Percentiles rank a stretch among this genome's conserved stretches.
Conservation (phyloP, 371 early-diverging fungal genomes). For the Nosema muscidifuracis region DNA sequence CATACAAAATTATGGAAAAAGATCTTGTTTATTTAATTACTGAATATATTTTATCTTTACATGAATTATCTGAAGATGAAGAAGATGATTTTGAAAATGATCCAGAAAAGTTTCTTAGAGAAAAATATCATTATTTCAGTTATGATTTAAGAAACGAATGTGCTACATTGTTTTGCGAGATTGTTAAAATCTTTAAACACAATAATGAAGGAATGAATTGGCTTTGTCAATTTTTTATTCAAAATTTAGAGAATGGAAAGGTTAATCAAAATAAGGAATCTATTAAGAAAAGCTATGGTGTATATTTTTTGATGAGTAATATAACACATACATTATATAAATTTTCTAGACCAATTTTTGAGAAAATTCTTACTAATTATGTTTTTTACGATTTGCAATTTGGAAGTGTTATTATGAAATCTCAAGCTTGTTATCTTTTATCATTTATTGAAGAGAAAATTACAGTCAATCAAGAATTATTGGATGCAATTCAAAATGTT, state of each 20-base stretch:
- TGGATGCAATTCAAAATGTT: slow-evolving; percentile 31
- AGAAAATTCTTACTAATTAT: slow-evolving; percentile 39
- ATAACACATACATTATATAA: slow-evolving; percentile 33
- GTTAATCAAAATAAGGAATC: slow-evolving; percentile 18
- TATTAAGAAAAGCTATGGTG: slow-evolving; percentile 44
- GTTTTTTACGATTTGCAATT: slow-evolving; percentile 44
- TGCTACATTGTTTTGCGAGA: slow-evolving; percentile 49
- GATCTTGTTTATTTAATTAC: slow-evolving; percentile 37
- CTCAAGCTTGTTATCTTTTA: slow-evolving; percentile 58
- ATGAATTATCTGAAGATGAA: slow-evolving; percentile 41
- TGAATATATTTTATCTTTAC: slow-evolving; percentile 50
- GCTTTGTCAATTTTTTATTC: slow-evolving; percentile 38
- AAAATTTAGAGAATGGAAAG: slow-evolving; percentile 20
- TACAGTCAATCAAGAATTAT: background rate
- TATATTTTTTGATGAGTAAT: slow-evolving; percentile 51
- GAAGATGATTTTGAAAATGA: slow-evolving; percentile 54
- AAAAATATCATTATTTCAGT: slow-evolving; percentile 52
- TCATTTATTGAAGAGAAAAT: slow-evolving; percentile 28
- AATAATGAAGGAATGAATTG: slow-evolving; percentile 19
- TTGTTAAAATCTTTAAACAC: slow-evolving; percentile 42
- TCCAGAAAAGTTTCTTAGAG: slow-evolving; percentile 55
- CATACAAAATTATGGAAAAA: slow-evolving; percentile 33
- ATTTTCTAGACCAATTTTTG: slow-evolving; percentile 30
- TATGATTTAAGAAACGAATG: slow-evolving; percentile 30
- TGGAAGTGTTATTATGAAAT: slow-evolving; percentile 45